Base-by-base conservation (phyloP, 2,329 filamentous ascomycete species). In the Neofusicoccum kwambonambiense region DNA sequence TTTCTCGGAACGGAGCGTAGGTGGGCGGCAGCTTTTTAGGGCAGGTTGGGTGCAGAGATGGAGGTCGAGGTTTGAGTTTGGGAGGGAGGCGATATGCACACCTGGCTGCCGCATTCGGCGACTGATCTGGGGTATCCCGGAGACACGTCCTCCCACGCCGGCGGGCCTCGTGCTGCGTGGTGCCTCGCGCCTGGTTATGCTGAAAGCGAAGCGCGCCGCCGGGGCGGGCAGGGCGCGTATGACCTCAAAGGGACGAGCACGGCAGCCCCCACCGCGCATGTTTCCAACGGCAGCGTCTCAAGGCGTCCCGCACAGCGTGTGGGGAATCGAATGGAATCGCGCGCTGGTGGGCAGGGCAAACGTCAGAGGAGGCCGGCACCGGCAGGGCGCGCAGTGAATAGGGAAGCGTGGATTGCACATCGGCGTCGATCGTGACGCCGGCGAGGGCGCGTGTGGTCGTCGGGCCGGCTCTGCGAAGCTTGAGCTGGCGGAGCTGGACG, bases 391-490 rank as follows among this genome's bases (percentile, higher is more conserved):
- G 41, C 57, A 42, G 57, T 61, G 42, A 61, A 61, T 61, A 22
- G 22, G 57, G 44, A 61, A 61, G 41, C 56, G 56, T 47, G 41
- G 19, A 60, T 60, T 60, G 56, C 56, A 60, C 44, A 61, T 61
- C 57, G 11, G 31, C 57, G 57, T 27, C 45, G 57, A 61, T 61
- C 57, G 42, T 61, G 42, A 61, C 57, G 57, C 44, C 35, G 15
- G 42, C 34, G 39, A 44, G 39, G 22, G 52, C 2, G 37, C 15
- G 34, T 11, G 52, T 42, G 39, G 37, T 58, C 12, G 54, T 58
- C 54, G 54, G 54, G 39, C 54, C 54, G 54, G 54, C 42, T 41
- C 31, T 3, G 9, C 13, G 57, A 61, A 61, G 57, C 57, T 61
- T 61, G 44, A 50, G 47, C 34, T 50, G 47, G 22, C 22, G 22